A percentile compares a stretch with the other conserved stretches of the same genome.
Conservation (phyloP, 2,329 filamentous ascomycete genomes). For the Fusarium fracticaudum region DNA sequence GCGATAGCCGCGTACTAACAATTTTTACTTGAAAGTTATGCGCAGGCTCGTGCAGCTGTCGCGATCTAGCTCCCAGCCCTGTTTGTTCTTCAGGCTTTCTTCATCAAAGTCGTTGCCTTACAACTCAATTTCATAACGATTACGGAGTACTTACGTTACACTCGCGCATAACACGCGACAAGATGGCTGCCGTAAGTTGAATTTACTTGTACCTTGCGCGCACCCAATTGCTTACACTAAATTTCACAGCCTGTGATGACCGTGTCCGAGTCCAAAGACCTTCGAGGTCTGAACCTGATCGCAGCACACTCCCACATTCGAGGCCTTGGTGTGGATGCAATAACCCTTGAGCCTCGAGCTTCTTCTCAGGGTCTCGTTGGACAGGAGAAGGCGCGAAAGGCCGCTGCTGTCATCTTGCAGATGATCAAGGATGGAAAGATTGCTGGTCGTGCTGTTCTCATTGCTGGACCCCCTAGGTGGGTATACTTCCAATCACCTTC, state of each 20-base stretch:
- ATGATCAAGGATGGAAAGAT: constrained; percentile 99
- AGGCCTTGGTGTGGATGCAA: constrained; percentile 90
- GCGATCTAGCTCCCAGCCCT: constrained; percentile 30
- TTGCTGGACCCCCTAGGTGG: constrained; percentile 91
- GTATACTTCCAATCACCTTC: constrained; percentile 50
- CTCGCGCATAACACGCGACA: constrained; percentile 43
- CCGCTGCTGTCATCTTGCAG: constrained; percentile 93
- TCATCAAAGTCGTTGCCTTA: constrained; percentile 14
- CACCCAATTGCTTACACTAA: constrained; percentile 34
- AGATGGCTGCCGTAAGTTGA: constrained; percentile 64
- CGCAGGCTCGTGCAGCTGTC: constrained; percentile 26
- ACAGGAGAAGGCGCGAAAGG: constrained; percentile 95
- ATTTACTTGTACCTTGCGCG: constrained; percentile 4
- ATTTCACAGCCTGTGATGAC: constrained; percentile 69
- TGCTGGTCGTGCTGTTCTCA: constrained; percentile 91
- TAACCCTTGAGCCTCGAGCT: constrained; percentile 86
- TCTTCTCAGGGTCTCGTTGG: constrained; percentile 94
- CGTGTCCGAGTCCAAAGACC: constrained; percentile 93
- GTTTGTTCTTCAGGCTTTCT: constrained; percentile 9
- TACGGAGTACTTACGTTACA: background rate
- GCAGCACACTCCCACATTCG: constrained; percentile 98
- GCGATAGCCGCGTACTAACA: constrained; percentile 32
- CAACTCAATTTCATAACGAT: constrained; percentile 18
- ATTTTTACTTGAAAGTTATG: constrained; percentile 13
- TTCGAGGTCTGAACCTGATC: constrained; percentile 95